Evolutionary conservation across 2,329 filamentous ascomycete genomes (phyloP).

Genomic region (Sclerotinia borealis): DNA sequence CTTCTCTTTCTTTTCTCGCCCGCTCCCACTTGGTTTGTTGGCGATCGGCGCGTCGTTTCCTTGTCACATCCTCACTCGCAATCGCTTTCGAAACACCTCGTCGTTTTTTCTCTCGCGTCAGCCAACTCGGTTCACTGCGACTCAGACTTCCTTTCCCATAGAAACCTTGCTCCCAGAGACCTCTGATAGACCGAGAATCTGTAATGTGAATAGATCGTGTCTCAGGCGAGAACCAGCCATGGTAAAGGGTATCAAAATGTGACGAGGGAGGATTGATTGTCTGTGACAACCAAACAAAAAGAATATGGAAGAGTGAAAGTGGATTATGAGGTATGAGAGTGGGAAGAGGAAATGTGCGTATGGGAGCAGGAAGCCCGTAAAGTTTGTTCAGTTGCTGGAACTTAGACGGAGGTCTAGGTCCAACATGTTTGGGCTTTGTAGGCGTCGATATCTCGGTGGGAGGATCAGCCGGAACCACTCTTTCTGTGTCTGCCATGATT

Average conservation of each 20-base stretch:
- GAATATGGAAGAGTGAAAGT: conserved; percentile 75
- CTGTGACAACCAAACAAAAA: conserved; percentile 71
- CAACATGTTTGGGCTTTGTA: conserved; percentile 15
- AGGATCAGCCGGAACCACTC: conserved; percentile 9
- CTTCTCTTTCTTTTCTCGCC: conserved; percentile 80
- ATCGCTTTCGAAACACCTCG: conserved; percentile 54
- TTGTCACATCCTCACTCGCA: conserved; percentile 80
- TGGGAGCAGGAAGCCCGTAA: conserved; percentile 73
- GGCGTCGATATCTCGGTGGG: not conserved
- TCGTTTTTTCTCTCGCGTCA: conserved; percentile 72
- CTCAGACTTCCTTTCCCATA: conserved; percentile 92
- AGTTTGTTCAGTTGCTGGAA: conserved; percentile 58
- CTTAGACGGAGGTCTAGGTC: conserved; percentile 24
- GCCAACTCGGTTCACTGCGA: conserved; percentile 91
- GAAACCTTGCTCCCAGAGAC: conserved; percentile 94
- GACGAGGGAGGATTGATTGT: conserved; percentile 57
- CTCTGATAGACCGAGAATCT: conserved; percentile 67
- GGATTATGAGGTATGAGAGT: conserved; percentile 89
- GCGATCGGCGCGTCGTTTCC: conserved; percentile 70
- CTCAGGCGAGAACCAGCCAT: conserved; percentile 72
- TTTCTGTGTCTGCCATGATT: conserved; percentile 25
- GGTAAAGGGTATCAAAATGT: conserved; percentile 59
- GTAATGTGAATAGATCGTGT: conserved; percentile 81
- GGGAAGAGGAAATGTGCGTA: conserved; percentile 78
- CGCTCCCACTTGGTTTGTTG: conserved; percentile 84